Evolutionary conservation across 2,329 filamentous ascomycete species (phyloP), one percentile per base, ranked within the genome.

Genomic region (Akanthomyces lecanii): DNA sequence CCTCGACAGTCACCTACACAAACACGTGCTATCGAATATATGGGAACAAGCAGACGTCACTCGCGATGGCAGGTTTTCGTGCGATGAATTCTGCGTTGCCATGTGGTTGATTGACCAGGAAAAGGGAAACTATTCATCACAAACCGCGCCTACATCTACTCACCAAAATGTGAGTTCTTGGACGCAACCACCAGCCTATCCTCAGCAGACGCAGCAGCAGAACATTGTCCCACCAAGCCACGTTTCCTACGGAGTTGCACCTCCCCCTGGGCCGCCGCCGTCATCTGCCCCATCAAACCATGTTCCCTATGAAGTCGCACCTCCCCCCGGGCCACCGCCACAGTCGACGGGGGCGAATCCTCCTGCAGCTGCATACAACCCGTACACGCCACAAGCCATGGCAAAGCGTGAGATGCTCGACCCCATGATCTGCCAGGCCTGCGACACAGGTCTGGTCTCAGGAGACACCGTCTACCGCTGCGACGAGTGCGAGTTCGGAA

Each of bases 21-120:
- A 64, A 28, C 42, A 62, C 6, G 65, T 67, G 45, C 62, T 69
- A 10, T 66, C 66, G 3, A 63, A 59, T 30, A 70, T 71, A 25
- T 70, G 68, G 68, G 66, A 68, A 18, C 64, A 69, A 44, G 64
- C 67, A 38, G 68, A 69, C 18, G 52, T 66, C 11, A 66, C 68
- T 44, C 65, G 63, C 2, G 65, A 71, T 55, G 68, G 68, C 2
- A 61, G 60, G 7, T 67, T 70, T 45, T 66, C 67, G 21, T 66
- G 61, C 48, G 65, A 66, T 2, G 69, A 70, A 56, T 71, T 69
- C 52, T 53, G 69, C 4, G 65, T 67, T 40, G 67, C 67, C 18
- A 68, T 71, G 65, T 68, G 67, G 65, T 36, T 66, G 7, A 66
- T 71, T 21, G 66, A 69, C 28, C 18, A 60, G 4, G 62, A 63